Evolutionary conservation across 192 early-diverging fungal genomes (phyloP).

Genomic region (Backusella tuberculispora): DNA sequence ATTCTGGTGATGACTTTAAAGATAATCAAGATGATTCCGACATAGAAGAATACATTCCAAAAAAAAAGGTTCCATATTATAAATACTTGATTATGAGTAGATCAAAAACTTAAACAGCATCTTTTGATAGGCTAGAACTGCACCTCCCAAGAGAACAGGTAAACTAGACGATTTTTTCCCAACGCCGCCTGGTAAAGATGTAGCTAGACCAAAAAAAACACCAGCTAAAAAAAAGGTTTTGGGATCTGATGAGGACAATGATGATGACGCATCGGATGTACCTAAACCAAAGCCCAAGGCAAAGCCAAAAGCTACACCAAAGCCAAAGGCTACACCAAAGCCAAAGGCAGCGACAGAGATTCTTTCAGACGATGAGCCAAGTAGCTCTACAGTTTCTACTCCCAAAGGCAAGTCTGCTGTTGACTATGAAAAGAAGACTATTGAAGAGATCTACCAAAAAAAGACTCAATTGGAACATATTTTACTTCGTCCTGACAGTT

Average conservation of each 20-base stretch:
- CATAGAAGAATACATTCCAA: background rate
- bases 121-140: background rate
- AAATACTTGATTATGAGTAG: background rate
- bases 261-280: background rate
- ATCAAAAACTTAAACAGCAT: background rate
- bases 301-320: background rate
- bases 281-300: background rate
- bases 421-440: constrained; percentile 35
- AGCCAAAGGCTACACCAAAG: constrained; percentile 1
- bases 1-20: background rate
- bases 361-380: background rate
- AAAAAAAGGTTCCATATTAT: background rate
- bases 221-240: background rate
- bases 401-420: background rate
- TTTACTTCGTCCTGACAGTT: constrained; percentile 91
- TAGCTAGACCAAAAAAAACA: background rate
- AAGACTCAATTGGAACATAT: constrained; percentile 97
- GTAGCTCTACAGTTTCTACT: background rate
- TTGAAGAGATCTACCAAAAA: constrained; percentile 94
- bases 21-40: background rate
- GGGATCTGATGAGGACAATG: background rate
- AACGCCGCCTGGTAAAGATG: background rate
- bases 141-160: background rate
- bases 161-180: background rate
- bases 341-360: background rate